Base-by-base conservation (phyloP, 768 basidiomycete genomes). In the Russula emetica region DNA sequence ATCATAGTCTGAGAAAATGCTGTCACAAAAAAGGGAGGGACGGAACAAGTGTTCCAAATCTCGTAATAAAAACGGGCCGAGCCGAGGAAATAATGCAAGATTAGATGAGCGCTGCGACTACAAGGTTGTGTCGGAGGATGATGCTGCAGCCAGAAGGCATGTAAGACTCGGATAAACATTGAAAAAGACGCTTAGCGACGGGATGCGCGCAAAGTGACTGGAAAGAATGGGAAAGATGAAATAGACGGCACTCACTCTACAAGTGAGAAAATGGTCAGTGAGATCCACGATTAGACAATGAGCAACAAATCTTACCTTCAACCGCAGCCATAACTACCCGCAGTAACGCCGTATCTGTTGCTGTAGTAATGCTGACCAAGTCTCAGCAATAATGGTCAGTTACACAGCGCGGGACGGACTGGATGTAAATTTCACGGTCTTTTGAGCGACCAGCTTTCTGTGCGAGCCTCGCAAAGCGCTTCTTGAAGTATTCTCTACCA, bases 241-340 rank as follows among this genome's bases (percentile, higher is more conserved):
- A 71, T 59, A 55, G 71, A 66, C 63, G 70, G 60, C 53, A 87
- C 86, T 90, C 81, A 90, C 88, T 88, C 87, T 89, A 69, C 61
- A 32, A 66, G 62, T 16, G 51, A 70, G 50, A 70, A 70, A 62
- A 61, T 6, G 42, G 36, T 20, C 9, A 44, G 5, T 61, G 42
- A 63, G 40, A 57, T 32, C 32, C 66, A 66, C 42, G 57, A 66
- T 20, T 9, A 54, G 28, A 54, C 45, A 55, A 59, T 49, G 60
- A 67, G 13, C 52, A 24, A 55, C 38, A 58, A 50, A 22, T 79
- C 85, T 69, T 66, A 92, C 92, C 92, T 94, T 94, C 90, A 56
- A 94, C 92, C 65, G 94, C 94, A 67, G 91, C 90, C 94, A 96
- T 96, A 18, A 98, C 91, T 22, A 95, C 91, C 69, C 89, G 80